Evolutionary conservation across 306 rosid species (phyloP), one percentile per base, ranked within the genome.

Genomic region (Casuarina equisetifolia): DNA sequence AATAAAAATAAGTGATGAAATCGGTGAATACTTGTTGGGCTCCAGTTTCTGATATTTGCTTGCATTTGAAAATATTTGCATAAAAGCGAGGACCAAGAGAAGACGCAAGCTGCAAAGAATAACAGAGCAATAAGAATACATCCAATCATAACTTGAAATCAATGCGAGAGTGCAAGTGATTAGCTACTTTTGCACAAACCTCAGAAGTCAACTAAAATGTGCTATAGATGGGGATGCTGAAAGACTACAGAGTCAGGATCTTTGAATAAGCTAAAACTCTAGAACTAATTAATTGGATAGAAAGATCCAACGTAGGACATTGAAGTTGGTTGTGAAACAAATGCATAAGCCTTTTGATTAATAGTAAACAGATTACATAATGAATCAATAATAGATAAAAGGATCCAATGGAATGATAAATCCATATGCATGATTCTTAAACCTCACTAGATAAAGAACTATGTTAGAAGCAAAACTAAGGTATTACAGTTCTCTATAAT

Each of bases 41-140:
- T 79, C 99, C 99, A 62, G 99, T 95, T 93, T 95, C 99, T 78
- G 99, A 95, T 91, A 95, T 92, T 49, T 95, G 99, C 92, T 92
- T 95, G 94, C 99, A 95, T 83, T 90, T 95, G 84, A 95, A 95
- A 77, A 95, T 95, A 82, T 92, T 95, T 62, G 94, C 89, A 86
- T 85, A 92, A 84, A 95, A 95, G 74, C 93, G 99, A 6, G 99
- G 99, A 73, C 97, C 97, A 77, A 95, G 91, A 73, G 99, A 95
- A 74, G 99, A 92, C 42, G 99, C 97, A 80, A 95, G 97, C 99
- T 95, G 92, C 88, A 84, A 67, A 72, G 54, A 42, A 77, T 40
- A 79, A 79, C 51, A 44, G 73, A 39, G 73, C 66, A 44, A 74
- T 80, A 66, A 85, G 49, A 53, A 80, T 55, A 64, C 53, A 49